Evolutionary conservation across 352 stramenopile species (phyloP).

Genomic region (Pythium utonaiense): DNA sequence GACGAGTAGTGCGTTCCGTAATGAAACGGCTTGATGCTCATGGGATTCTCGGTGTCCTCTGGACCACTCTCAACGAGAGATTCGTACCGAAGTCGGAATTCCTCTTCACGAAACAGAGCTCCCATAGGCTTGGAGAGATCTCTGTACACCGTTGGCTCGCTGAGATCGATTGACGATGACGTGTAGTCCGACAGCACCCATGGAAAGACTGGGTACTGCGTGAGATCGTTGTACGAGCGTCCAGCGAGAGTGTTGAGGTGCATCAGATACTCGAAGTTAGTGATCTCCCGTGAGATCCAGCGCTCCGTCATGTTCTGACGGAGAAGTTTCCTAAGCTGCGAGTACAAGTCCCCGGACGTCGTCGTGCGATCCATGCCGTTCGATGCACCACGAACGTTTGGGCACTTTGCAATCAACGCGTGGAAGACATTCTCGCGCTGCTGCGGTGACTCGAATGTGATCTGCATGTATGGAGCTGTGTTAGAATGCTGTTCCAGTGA

Average conservation of each 20-base stretch:
- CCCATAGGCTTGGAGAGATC: slow-evolving; percentile 97
- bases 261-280: slow-evolving; percentile 96
- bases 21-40: slow-evolving; percentile 79
- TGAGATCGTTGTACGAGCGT: slow-evolving; percentile 97
- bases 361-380: slow-evolving; percentile 58
- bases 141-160: slow-evolving; percentile 89
- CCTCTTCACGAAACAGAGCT: slow-evolving; percentile 90
- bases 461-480: too few species aligned
- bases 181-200: slow-evolving; percentile 97
- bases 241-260: slow-evolving; percentile 95
- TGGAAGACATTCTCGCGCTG: slow-evolving; percentile 74
- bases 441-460: slow-evolving; percentile 60
- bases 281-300: slow-evolving; percentile 66
- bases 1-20: slow-evolving; percentile 95
- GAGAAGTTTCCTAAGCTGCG: slow-evolving; percentile 60
- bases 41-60: slow-evolving; percentile 33
- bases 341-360: slow-evolving; percentile 51
- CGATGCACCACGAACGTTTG: slow-evolving; percentile 60
- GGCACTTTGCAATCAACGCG: slow-evolving; percentile 63
- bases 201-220: slow-evolving; percentile 98
- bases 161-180: slow-evolving; percentile 91
- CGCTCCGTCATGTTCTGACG: slow-evolving; percentile 78
- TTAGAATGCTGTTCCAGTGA: too few species aligned
- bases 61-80: slow-evolving; percentile 38
- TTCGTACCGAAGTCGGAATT: slow-evolving; percentile 71